These are phyloP conservation scores for Bruguiera gymnorhiza DNA, from an alignment of 345 rosid genomes.

Conservation along the genomic window DNA sequence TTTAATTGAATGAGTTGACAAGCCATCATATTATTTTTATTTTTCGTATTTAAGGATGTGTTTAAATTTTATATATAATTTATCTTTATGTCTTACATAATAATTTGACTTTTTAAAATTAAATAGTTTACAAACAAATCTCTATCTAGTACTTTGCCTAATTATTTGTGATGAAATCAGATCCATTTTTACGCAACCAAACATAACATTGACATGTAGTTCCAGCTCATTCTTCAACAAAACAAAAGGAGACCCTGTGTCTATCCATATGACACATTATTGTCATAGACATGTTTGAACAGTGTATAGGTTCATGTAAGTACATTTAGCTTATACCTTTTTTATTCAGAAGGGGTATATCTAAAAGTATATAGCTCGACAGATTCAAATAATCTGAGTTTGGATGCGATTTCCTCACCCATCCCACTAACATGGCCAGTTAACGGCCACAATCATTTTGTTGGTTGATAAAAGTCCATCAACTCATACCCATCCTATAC, in stretches of 20 bases:
- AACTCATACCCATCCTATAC: conserved; percentile 15
- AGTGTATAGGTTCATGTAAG: conserved; percentile 5
- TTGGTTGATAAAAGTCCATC: conserved; percentile 24
- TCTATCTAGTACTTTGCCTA: no score
- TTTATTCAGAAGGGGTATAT: neutral
- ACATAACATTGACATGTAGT: conserved; percentile 23
- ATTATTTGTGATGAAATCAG: neutral
- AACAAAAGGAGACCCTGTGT: conserved; percentile 7
- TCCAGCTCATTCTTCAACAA: conserved; percentile 17
- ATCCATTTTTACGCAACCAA: conserved; percentile 16
- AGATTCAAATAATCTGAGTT: neutral
- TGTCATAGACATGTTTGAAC: neutral
- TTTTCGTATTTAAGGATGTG: no score
- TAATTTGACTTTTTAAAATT: neutral
- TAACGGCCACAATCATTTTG: conserved; percentile 37
- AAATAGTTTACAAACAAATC: neutral
- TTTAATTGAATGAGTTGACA: no score
- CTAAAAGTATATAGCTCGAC: no score
- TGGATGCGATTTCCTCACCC: conserved; percentile 21
- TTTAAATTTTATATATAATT: no score
- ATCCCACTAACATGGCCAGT: conserved; percentile 35
- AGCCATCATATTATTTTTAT: no score
- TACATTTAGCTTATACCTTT: conserved; percentile 29
- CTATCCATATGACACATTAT: neutral
- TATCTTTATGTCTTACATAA: no score